Evolutionary conservation across 306 rosid species (phyloP).

Genomic region (Cicer yamashitae): DNA sequence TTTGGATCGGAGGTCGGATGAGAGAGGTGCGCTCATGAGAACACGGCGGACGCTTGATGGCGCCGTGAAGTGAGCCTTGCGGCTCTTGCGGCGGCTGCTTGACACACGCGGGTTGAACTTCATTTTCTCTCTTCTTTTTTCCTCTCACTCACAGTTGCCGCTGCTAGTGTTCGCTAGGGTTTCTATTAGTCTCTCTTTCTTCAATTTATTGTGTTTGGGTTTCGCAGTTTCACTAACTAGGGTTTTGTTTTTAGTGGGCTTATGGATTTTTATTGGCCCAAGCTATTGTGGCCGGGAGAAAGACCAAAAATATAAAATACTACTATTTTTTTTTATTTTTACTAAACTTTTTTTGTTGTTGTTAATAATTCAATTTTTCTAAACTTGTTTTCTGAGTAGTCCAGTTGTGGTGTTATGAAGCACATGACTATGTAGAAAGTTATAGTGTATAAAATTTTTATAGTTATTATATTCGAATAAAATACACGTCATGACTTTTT

Average conservation of each 20-base stretch:
- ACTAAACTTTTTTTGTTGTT: no score
- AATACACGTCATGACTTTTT: no score
- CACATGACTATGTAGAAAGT: no score
- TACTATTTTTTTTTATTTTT: no score
- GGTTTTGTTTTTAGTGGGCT: conserved; percentile 38
- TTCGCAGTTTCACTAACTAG: neutral
- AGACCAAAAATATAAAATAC: no score
- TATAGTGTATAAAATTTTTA: no score
- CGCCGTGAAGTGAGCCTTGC: conserved; percentile 93
- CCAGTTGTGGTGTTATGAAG: no score
- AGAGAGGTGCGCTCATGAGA: conserved; percentile 85
- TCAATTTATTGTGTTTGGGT: conserved; percentile 26
- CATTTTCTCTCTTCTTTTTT: conserved; percentile 47
- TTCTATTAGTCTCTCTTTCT: neutral
- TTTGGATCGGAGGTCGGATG: conserved; percentile 71
- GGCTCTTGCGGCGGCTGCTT: conserved; percentile 85
- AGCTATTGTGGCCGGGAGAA: neutral
- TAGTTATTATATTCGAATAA: no score
- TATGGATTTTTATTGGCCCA: neutral
- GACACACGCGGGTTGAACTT: conserved; percentile 81
- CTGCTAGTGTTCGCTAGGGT: conserved; percentile 38
- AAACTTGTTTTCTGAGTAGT: no score
- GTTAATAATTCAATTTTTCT: no score
- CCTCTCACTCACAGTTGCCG: conserved; percentile 20
- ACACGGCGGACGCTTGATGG: conserved; percentile 85